Conservation (phyloP, 2,329 filamentous ascomycete genomes). For the Cryphonectria japonica region DNA sequence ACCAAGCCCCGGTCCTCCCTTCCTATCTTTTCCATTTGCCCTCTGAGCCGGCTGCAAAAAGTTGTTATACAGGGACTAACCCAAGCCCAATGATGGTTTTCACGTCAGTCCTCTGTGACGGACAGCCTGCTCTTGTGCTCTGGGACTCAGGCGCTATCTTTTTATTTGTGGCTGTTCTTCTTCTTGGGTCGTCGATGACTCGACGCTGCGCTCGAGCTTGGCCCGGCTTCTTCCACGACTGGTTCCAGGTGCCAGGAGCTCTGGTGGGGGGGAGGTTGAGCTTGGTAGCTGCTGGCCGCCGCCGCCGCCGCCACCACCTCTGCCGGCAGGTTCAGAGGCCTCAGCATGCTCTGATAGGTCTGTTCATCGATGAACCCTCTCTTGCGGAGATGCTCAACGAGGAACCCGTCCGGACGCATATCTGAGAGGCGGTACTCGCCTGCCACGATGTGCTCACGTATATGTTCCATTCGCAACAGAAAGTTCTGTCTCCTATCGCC, state of each 20-base stretch:
- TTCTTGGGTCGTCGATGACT: neutral
- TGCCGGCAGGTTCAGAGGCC: neutral
- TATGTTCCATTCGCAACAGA: constrained; percentile 52
- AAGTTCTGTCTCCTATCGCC: constrained; percentile 38
- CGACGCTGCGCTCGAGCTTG: neutral
- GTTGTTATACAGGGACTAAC: neutral
- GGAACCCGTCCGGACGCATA: constrained; percentile 45
- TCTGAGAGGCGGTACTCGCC: constrained; percentile 32
- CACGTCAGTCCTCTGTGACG: neutral
- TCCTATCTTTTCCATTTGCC: neutral
- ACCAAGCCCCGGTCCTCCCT: neutral
- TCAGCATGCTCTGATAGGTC: neutral
- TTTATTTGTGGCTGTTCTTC: neutral
- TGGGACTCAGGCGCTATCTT: neutral
- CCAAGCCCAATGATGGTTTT: no score
- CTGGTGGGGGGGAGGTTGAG: neutral
- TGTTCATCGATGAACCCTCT: constrained; percentile 36
- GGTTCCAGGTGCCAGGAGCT: neutral
- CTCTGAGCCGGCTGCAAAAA: neutral
- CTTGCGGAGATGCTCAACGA: constrained; percentile 44
- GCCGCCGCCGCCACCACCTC: neutral
- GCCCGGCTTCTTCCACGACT: constrained; percentile 16
- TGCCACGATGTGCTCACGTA: constrained; percentile 47
- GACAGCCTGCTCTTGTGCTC: neutral
- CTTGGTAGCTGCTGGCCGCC: neutral